Conservation (phyloP, 768 basidiomycete species). For the Lactarius akahatsu region DNA sequence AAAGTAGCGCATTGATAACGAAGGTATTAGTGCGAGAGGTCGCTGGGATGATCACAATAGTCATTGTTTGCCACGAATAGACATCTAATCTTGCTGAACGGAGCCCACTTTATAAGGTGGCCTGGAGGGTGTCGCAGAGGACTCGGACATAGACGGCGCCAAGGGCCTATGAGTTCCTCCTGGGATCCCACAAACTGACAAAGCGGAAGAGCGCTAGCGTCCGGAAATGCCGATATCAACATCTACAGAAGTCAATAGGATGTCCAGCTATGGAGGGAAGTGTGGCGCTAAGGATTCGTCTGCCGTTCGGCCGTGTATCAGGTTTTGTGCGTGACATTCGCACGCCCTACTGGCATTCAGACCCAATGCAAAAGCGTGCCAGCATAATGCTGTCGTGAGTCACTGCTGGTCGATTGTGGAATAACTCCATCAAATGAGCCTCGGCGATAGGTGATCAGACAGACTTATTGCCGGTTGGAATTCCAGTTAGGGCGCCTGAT, state of each 20-base stretch:
- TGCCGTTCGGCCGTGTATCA: background rate
- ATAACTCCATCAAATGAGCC: background rate
- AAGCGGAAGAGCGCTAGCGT: constrained; percentile 11
- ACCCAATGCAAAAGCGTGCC: background rate
- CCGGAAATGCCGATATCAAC: constrained; percentile 2
- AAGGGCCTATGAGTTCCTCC: background rate
- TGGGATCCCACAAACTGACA: constrained; percentile 15
- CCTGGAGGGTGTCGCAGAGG: background rate
- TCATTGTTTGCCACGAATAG: constrained; percentile 18
- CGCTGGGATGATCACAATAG: constrained; percentile 27
- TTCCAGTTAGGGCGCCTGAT: background rate
- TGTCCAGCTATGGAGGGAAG: constrained; percentile 20
- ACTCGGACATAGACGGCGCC: constrained; percentile 1
- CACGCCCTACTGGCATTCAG: background rate
- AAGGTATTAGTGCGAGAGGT: constrained; percentile 26
- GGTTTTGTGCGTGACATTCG: background rate
- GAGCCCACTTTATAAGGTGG: constrained; percentile 21
- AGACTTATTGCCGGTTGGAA: constrained; percentile 5
- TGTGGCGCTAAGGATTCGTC: constrained; percentile 18
- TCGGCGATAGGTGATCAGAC: background rate
- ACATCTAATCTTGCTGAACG: constrained; percentile 1
- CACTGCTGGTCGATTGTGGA: background rate
- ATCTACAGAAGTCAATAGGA: constrained; percentile 16
- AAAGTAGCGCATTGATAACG: constrained; percentile 24
- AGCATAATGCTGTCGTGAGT: background rate